Evolutionary conservation across 2,329 filamentous ascomycete species (phyloP).

Genomic region (Lasiodiplodia citricola): DNA sequence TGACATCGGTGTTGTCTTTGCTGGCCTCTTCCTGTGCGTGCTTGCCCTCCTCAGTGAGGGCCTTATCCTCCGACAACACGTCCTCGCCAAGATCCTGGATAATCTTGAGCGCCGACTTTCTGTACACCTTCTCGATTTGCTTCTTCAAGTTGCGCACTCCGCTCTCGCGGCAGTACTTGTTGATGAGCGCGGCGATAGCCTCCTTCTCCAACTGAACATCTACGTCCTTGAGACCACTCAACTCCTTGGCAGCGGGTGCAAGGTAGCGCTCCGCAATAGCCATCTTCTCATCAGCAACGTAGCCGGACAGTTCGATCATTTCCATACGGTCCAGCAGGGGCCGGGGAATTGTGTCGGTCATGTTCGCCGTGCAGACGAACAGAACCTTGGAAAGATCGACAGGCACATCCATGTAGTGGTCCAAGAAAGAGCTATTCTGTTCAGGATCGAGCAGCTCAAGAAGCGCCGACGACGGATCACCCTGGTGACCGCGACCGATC

Average conservation of each 20-base stretch:
- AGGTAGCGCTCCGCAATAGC: conserved; percentile 95
- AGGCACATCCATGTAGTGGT: conserved; percentile 98
- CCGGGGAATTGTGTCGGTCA: conserved; percentile 96
- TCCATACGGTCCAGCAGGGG: conserved; percentile 97
- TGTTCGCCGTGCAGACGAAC: conserved; percentile 98
- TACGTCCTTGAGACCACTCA: conserved; percentile 87
- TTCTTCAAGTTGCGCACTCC: conserved; percentile 98
- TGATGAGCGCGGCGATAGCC: conserved; percentile 95
- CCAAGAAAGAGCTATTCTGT: conserved; percentile 95
- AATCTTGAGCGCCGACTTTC: conserved; percentile 96
- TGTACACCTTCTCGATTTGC: conserved; percentile 98
- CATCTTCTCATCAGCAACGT: conserved; percentile 98
- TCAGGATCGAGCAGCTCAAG: conserved; percentile 94
- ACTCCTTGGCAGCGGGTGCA: conserved; percentile 89
- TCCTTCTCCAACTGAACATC: conserved; percentile 86
- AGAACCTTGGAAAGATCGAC: conserved; percentile 97
- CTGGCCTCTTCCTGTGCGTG: conserved; percentile 72
- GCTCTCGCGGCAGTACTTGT: conserved; percentile 96
- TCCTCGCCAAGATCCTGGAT: conserved; percentile 92
- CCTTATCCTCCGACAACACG: conserved; percentile 77
- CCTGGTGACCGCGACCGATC: conserved; percentile 94
- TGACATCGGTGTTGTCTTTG: conserved; percentile 68
- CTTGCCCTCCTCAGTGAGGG: conserved; percentile 85
- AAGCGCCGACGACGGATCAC: conserved; percentile 91
- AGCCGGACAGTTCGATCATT: conserved; percentile 92